Evolutionary conservation across 805 yeast species (phyloP).

Genomic region (Starmerella bombi): DNA sequence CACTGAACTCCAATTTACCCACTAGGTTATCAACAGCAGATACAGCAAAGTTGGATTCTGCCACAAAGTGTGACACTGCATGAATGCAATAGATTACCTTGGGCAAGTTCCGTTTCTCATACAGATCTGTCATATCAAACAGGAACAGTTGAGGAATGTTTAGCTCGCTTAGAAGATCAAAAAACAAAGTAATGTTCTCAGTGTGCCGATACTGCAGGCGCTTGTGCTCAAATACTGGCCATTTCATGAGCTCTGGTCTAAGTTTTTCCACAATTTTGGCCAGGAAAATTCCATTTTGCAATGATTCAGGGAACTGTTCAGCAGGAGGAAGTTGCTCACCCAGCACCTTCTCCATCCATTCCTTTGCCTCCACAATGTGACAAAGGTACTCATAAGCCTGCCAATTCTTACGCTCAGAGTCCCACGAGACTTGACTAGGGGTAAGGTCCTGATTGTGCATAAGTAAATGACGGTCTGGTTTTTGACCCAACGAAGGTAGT

Average conservation of each 20-base stretch:
- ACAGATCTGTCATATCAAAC: constrained; percentile 84
- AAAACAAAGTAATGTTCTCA: constrained; percentile 79
- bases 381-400: constrained; percentile 68
- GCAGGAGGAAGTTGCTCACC: constrained; percentile 45
- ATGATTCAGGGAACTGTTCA: constrained; percentile 46
- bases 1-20: constrained; percentile 48
- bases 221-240: constrained; percentile 40
- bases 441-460: constrained; percentile 24
- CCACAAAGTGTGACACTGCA: constrained; percentile 66
- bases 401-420: constrained; percentile 31
- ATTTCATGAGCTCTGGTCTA: constrained; percentile 48
- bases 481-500: constrained; percentile 13
- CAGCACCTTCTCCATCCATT: constrained; percentile 59
- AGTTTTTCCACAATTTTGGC: constrained; percentile 67
- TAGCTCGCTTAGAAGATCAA: constrained; percentile 49
- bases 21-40: constrained; percentile 43
- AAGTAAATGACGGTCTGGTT: constrained; percentile 25
- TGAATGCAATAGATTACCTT: constrained; percentile 88
- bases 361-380: constrained; percentile 66
- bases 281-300: constrained; percentile 73
- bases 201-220: constrained; percentile 78
- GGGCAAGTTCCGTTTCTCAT: constrained; percentile 83
- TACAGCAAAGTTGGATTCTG: constrained; percentile 43
- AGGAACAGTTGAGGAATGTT: constrained; percentile 77
- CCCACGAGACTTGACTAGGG: constrained; percentile 25